Conservation (phyloP, 176 grass and related monocot genomes). For the Bothriochloa decipiens region DNA sequence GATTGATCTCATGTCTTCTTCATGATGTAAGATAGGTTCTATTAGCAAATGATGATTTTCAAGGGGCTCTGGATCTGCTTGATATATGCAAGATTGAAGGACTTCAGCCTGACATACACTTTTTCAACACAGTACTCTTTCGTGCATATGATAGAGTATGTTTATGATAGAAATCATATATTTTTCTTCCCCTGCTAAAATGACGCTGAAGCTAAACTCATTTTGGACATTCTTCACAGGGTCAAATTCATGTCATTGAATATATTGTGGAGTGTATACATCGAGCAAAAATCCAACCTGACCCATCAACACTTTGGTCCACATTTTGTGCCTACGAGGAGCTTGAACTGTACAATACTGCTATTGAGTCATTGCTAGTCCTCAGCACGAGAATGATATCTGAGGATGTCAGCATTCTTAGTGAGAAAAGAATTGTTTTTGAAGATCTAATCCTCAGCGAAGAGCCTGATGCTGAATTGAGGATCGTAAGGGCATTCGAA, state of each 20-base stretch:
- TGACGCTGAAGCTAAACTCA: constrained; percentile 27
- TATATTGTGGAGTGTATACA: constrained; percentile 63
- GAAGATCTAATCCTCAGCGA: constrained; percentile 79
- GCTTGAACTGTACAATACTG: constrained; percentile 59
- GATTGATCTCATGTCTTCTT: constrained; percentile 36
- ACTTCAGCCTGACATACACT: constrained; percentile 52
- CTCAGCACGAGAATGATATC: constrained; percentile 83
- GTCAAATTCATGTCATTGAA: constrained; percentile 76
- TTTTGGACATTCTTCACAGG: constrained; percentile 53
- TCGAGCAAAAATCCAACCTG: constrained; percentile 61
- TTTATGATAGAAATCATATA: not conserved
- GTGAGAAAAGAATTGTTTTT: constrained; percentile 53
- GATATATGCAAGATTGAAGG: constrained; percentile 50
- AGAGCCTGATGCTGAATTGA: constrained; percentile 66
- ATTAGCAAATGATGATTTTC: constrained; percentile 71
- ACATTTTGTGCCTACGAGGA: constrained; percentile 67
- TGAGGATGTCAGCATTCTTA: constrained; percentile 44
- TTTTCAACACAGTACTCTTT: constrained; percentile 79
- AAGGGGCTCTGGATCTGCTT: constrained; percentile 64
- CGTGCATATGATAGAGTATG: constrained; percentile 63
- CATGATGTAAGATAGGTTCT: constrained; percentile 58
- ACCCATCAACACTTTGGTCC: constrained; percentile 65
- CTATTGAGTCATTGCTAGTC: constrained; percentile 76
- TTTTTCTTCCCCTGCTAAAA: constrained; percentile 15
- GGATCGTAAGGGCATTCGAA: constrained; percentile 60